Evolutionary conservation across 106 monocot genomes (phyloP), one percentile per base, ranked within the genome.

Genomic region (Dendrobium huoshanense): DNA sequence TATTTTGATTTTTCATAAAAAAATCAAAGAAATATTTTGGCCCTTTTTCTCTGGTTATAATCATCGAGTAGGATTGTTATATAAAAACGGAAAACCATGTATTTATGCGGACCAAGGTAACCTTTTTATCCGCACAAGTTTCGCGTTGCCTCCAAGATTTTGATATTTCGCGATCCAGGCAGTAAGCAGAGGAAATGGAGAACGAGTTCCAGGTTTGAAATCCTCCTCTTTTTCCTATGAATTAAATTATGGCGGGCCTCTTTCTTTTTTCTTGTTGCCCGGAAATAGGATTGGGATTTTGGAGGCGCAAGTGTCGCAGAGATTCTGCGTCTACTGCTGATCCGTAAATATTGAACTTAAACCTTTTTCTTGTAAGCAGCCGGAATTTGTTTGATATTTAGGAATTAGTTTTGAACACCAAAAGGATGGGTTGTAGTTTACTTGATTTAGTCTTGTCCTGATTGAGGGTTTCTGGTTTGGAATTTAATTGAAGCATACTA

Each of bases 131-230:
- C n/a, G 22, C 64, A 65, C 16, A 65, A 24, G 22, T 24, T 24
- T n/a, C n/a, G 64, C 64, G 64, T 65, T n/a, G n/a, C 5, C 20
- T 72, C 27, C 9, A 27, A 29, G 70, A 37, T 72, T 72, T 29
- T 29, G 33, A 37, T 31, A 72, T 72, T 72, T 72, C 70, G 1
- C 8, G 10, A 72, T 11, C 72, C 40, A 16, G 22, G 22, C 1
- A 31, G 31, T 19, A 20, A 72, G 72, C 9, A 29, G 37, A 40
- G 72, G 37, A 72, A 17, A 72, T 72, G 72, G 72, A 72, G 72
- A 72, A 72, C 72, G 72, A 72, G 2, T 72, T 72, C 33, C 72
- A 72, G 72, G 72, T 72, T 33, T 72, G 29, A 40, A 40, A 65
- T 37, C 31, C 0, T 9, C 29, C 11, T 72, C 37, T 17, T 31